phyloP scores from a whole-genome alignment of 116 monocot species.

The Dioscorea cayenensis region DNA sequence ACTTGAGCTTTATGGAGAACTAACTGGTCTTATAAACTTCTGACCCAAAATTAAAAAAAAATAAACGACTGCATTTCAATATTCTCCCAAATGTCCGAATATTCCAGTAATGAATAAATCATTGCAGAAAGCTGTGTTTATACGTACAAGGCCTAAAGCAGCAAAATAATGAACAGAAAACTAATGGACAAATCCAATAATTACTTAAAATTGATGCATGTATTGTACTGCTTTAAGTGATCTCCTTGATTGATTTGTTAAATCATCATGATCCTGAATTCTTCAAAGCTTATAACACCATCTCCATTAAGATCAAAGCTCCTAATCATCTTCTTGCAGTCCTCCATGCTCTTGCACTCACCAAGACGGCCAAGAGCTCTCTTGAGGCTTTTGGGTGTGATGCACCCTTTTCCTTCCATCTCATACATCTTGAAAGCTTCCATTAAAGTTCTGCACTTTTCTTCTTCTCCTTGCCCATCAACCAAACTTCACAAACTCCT shows the following conservation, averaged over 20 bases:
- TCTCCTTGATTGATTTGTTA: not conserved
- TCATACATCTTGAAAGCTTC: slow-evolving; percentile 10
- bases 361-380: not conserved
- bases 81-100: too few species aligned
- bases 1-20: too few species aligned
- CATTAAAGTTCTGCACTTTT: not conserved
- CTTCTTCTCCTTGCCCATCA: not conserved
- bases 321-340: not conserved
- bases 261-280: slow-evolving; percentile 21
- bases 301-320: slow-evolving; percentile 20
- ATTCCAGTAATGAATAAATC: too few species aligned
- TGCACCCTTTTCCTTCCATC: slow-evolving; percentile 10
- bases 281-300: slow-evolving; percentile 41
- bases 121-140: too few species aligned
- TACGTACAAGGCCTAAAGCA: too few species aligned
- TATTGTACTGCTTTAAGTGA: too few species aligned
- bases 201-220: not conserved
- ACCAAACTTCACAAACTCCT: slow-evolving; percentile 6
- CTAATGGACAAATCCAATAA: not conserved
- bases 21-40: too few species aligned
- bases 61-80: too few species aligned
- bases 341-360: not conserved
- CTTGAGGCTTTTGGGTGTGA: slow-evolving; percentile 3
- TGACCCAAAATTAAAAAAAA: too few species aligned
- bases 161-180: too few species aligned